Base-by-base conservation (phyloP, 2,329 filamentous ascomycete species). In the Sporothrix humicola region DNA sequence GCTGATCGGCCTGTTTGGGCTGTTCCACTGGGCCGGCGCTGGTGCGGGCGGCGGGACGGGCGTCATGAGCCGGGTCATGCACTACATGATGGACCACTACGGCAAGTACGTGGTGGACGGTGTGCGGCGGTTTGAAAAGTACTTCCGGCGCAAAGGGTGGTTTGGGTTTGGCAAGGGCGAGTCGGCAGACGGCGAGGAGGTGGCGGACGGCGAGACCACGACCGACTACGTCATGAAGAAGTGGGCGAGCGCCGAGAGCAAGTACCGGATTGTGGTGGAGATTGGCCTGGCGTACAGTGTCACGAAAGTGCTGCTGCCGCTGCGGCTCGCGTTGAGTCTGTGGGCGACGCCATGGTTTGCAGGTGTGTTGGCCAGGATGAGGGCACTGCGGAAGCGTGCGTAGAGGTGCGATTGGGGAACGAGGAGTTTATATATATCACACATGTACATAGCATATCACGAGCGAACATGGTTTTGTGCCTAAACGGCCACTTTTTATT, bases 331-430 rank as follows among this genome's bases (percentile, higher is more conserved):
- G 37, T 82, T 89, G 7, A 97, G 95, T 82, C 87, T 97, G 3
- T 97, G 93, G 93, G 92, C 88, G 15, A 97, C 96, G 65, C 96
- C 96, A 3, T 97, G 93, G 92, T 97, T 98, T 85, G 95, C 95
- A 1, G 87, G 90, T 59, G 83, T 88, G 26, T 83, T 93, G 54
- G 82, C 92, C 13, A 81, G 81, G 66, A 72, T 81, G 23, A 81
- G 79, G 4, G 31, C 50, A 1, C 17, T 61, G 26, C 37, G 63
- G 5, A 69, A 54, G 17, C 12, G 5, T 70, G 46, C 3, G 59
- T 6, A 31, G 13, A 8, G 58, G 37, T 46, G 44, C 42, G 20
- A 66, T 66, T 6, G 31, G 31, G 31, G 3, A 2, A 37, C 44
- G n/a, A 31, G 12, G 63, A 48, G 44, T 10, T 23, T 46, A 46